Conservation (phyloP, 306 rosid species). For the Casuarina cunninghamiana region DNA sequence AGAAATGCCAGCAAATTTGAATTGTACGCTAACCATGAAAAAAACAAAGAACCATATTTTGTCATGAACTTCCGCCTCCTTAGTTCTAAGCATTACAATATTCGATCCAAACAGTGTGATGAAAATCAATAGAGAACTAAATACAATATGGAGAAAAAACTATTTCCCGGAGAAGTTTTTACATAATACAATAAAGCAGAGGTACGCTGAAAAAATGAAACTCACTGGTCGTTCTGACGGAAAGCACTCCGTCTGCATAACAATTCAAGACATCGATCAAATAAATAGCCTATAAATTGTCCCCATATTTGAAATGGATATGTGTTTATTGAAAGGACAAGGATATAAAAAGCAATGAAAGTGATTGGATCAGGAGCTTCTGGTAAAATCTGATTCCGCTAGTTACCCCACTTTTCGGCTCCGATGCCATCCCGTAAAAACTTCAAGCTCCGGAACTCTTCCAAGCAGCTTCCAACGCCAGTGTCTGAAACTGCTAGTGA, state of each 20-base stretch:
- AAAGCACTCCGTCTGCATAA: constrained; percentile 75
- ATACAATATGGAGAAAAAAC: neutral
- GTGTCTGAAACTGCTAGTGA: constrained; percentile 74
- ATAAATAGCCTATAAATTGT: neutral
- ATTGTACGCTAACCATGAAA: constrained; percentile 1
- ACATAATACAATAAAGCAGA: constrained; percentile 4
- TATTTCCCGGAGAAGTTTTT: neutral
- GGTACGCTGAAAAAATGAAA: constrained; percentile 23
- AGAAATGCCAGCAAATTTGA: constrained; percentile 21
- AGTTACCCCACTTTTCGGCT: constrained; percentile 64
- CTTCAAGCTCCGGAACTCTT: constrained; percentile 59
- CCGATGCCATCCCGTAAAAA: constrained; percentile 33
- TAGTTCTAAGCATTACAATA: neutral
- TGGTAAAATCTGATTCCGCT: constrained; percentile 2
- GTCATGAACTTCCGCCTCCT: neutral
- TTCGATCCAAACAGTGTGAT: neutral
- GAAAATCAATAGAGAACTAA: neutral
- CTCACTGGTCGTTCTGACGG: constrained; percentile 81
- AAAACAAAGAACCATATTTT: neutral
- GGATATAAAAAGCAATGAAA: too few species aligned
- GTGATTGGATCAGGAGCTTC: neutral
- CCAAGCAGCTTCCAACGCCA: constrained; percentile 70
- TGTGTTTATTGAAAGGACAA: too few species aligned
- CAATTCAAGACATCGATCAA: constrained; percentile 11
- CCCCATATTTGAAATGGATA: neutral